Base-by-base conservation (phyloP, 306 rosid genomes). In the Sesbania bispinosa region DNA sequence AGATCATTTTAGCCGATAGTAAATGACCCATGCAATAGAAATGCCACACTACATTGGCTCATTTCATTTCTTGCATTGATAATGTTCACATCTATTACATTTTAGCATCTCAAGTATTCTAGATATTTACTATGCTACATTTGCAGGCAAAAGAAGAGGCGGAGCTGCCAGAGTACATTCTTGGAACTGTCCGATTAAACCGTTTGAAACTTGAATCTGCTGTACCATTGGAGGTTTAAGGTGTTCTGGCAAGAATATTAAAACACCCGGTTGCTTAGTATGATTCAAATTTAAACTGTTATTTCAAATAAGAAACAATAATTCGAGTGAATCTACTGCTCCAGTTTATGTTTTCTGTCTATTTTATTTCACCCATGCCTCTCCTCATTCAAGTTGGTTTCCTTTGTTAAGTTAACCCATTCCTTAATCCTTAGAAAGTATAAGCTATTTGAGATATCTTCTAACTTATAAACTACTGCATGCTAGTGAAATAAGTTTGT, bases 111-210 rank as follows among this genome's bases (percentile, higher is more conserved):
- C 30, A 55, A 30, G 36, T 66, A 32, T 46, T 21, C 11, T 15
- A 41, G 70, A 65, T 80, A 77, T 45, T 38, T 26, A 84, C 32
- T 10, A 39, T 71, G 57, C 15, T 59, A 54, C 68, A 39, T 55
- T 55, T 80, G 76, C 90, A 93, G 98, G 98, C 90, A 53, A 87
- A 82, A 79, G 94, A 85, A 79, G 96, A 83, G 78, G 82, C 71
- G 43, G 97, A 88, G 80, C 79, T 93, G 77, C 98, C 98, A 0
- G 98, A 93, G 83, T 90, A 84, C 80, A 80, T 93, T 85, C 98
- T 93, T 32, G 98, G 96, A 62, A 90, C 98, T 2, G 97, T 90
- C 59, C 87, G 96, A 59, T 86, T 90, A 74, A 90, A 88, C 78
- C 90, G 92, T 27, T 36, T 93, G 71, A 90, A 51, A 84, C 96